Base-by-base conservation (phyloP, 139 green algal genomes). In the Pleodorina starrii region DNA sequence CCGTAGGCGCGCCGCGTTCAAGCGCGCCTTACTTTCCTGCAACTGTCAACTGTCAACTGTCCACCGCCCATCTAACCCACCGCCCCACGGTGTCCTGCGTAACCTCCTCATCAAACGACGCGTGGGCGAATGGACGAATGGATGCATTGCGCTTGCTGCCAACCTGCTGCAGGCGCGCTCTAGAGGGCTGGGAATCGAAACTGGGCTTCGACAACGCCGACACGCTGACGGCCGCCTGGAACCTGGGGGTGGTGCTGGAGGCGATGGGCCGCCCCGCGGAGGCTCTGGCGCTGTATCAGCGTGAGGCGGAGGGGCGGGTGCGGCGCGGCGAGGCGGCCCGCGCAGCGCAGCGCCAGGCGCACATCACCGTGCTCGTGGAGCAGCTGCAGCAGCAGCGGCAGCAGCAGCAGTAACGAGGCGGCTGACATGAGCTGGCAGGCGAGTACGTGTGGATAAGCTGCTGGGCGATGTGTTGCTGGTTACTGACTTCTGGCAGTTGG, bases 221-320 rank as follows among this genome's bases (percentile, higher is more conserved):
- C 42, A 88, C 82, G 5, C 63, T 78, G 10, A 77, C 63, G 16
- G 63, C 82, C 2, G 2, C 25, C 3, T 46, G 7, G 10, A 88
- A 88, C n/a, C 82, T 88, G 82, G 82, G 43, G 14, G 44, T 88
- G 32, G 38, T 88, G 0, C 82, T 88, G 44, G 63, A 88, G 63
- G 63, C 43, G n/a, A 60, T 79, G 43, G 63, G 32, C 60, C n/a
- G 63, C 0, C 32, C 19, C 5, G 5, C 17, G n/a, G 82, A 88
- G 82, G 82, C 82, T 29, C 63, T 79, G 63, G 63, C 25, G 43
- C 63, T 88, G 44, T 78, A 79, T 63, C 0, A 40, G 17, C 17
- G 43, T 7, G 63, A 79, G 66, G 63, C 63, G 16, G 60, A 14
- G 9, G 82, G 42, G 3, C 43, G 82, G 2, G 63, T 17, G n/a